Conservation (phyloP, 805 yeast species). For the Lachancea thermotolerans region DNA sequence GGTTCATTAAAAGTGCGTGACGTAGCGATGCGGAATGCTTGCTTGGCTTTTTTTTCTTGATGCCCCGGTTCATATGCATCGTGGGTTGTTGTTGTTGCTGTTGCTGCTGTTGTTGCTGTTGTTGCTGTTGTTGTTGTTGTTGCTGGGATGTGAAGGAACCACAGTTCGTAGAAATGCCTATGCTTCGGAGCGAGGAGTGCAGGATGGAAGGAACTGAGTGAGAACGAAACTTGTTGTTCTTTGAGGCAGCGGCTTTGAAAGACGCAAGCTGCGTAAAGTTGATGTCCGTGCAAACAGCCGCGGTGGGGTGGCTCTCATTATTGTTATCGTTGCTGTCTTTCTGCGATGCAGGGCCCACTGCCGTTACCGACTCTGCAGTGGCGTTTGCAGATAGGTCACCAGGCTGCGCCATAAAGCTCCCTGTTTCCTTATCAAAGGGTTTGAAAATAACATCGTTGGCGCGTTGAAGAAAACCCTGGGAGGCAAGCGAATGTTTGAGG, state of each 20-base stretch:
- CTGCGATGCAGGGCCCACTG: constrained; percentile 14
- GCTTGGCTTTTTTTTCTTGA: constrained; percentile 7
- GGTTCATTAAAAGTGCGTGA: constrained; percentile 17
- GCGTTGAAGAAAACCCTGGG: constrained; percentile 3
- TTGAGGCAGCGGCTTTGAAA: constrained; percentile 5
- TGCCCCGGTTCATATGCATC: constrained; percentile 7
- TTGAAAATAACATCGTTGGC: constrained; percentile 18
- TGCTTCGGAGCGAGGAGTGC: constrained; percentile 28
- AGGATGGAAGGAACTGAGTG: constrained; percentile 30
- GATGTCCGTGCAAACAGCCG: constrained; percentile 11
- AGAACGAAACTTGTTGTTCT: constrained; percentile 24
- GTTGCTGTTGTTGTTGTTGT: constrained; percentile 6
- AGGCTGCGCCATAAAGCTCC: constrained; percentile 20
- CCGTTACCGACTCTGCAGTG: neutral
- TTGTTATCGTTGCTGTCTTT: constrained; percentile 8
- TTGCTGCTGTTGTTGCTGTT: constrained; percentile 13
- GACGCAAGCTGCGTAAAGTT: constrained; percentile 5
- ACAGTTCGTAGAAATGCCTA: constrained; percentile 5
- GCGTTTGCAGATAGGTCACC: neutral
- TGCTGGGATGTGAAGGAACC: constrained; percentile 4
- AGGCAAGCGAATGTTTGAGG: constrained; percentile 1
- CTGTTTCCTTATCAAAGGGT: constrained; percentile 29
- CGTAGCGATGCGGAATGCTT: constrained; percentile 9
- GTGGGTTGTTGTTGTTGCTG: constrained; percentile 12
- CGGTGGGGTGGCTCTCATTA: constrained; percentile 20